Evolutionary conservation across 148 eudicot genomes (phyloP), one percentile per base, ranked within the genome.

Genomic region (Rheum nobile): DNA sequence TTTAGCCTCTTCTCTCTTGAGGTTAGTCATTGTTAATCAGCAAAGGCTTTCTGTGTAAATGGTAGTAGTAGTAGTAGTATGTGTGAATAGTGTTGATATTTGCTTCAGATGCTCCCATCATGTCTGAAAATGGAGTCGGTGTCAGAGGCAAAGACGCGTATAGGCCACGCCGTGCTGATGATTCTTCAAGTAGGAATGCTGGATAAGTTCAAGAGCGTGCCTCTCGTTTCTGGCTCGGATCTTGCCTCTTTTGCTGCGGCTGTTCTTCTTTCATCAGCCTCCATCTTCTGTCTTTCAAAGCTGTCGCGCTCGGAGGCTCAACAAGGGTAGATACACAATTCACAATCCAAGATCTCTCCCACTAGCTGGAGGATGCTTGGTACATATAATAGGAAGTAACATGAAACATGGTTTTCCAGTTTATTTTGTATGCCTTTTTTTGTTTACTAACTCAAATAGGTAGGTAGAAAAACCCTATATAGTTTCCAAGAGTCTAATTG

Each of bases 231-330:
- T 16, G 86, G 83, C 1, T 57, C 81, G 0, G 97, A 91, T 78
- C 85, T 91, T 13, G 94, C 90, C 22, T 91, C 88, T 76, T 89
- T 91, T 54, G 94, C 94, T 5, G 91, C 74, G 12, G 87, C 89
- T 24, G 39, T 89, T 4, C 83, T 89, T 26, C 70, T 86, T 70
- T 91, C 90, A 44, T 89, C 92, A 0, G 83, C 82, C 68, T 78
- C 80, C 35, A 75, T 87, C 22, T 85, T 91, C 72, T 73, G 88
- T 28, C 97, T 91, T 10, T 85, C 97, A 2, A 80, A 74, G 46
- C 79, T 88, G 19, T 31, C 69, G 8, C 21, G 9, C 6, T 32
- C 69, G 4, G 16, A 28, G 24, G 34, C 19, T 26, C 35, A 28
- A 59, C 16, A 26, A 59, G 67, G 35, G 67, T 59, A 59, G 67